Evolutionary conservation across 805 yeast genomes (phyloP), one percentile per base, ranked within the genome.

Genomic region (Kuraishia ogatae): DNA sequence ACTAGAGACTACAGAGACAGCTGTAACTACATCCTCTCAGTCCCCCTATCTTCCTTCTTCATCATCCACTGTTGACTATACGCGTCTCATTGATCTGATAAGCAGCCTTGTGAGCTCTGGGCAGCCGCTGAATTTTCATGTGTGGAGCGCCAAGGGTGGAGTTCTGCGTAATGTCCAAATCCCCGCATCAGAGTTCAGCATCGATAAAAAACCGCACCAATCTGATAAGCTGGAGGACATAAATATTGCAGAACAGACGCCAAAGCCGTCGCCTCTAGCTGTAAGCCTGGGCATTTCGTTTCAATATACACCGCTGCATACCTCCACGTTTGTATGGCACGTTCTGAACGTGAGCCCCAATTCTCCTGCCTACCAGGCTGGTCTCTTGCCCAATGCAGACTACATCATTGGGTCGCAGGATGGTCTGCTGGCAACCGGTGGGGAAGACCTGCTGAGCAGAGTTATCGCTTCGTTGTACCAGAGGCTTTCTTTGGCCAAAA

Each of bases 141-240:
- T 89, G 1, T 92, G 97, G 96, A 83, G 82, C 50, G 94, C 96
- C 1, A 91, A 91, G 70, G 97, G 97, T 22, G 91, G 91, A 1
- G 64, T 76, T 7, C 63, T 71, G 46, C 70, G 83, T 59, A 73
- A 72, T n/a, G 69, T 78, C 4, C 60, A 64, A 1, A 56, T 73
- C 3, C 69, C 75, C 7, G 61, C 64, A 20, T 22, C 54, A 3
- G 70, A 64, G 48, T 62, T 68, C 46, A 53, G 55, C 11, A 53
- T 59, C 17, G 23, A 56, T 15, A 57, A 56, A 35, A 10, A 35
- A 17, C 17, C 3, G n/a, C 43, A 15, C 4, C 43, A 35, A n/a
- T n/a, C n/a, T n/a, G 69, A 63, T 52, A 77, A 64, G 52, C 66
- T 62, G 54, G 67, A 50, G n/a, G 51, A 50, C 15, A 50, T 13